phyloP scores from a whole-genome alignment of 2,329 filamentous ascomycete genomes.

The Pseudofabraea citricarpa region DNA sequence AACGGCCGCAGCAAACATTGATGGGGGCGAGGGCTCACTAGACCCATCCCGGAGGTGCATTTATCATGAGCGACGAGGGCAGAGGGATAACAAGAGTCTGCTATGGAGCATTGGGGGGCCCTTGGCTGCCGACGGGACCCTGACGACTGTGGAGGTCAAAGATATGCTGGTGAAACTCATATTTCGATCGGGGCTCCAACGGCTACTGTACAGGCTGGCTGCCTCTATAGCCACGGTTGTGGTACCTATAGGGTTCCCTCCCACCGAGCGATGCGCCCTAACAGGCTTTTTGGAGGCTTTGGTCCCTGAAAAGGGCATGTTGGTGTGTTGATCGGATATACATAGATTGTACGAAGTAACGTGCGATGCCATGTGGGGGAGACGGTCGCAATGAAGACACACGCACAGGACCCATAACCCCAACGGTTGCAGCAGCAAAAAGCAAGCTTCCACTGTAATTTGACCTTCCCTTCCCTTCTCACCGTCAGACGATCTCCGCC shows the following conservation, averaged over 20 bases:
- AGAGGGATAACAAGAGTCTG: too few species aligned
- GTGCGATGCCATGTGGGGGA: not conserved
- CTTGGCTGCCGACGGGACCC: not conserved
- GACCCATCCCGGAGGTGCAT: not conserved
- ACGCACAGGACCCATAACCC: not conserved
- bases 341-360: not conserved
- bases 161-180: constrained; percentile 3
- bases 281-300: not conserved
- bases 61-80: not conserved
- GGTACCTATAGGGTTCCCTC: too few species aligned
- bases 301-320: not conserved
- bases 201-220: too few species aligned
- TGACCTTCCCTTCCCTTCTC: not conserved
- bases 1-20: not conserved
- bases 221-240: too few species aligned
- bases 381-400: not conserved
- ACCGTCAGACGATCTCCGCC: not conserved
- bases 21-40: not conserved
- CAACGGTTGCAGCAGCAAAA: not conserved
- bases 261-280: not conserved
- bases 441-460: not conserved
- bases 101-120: not conserved
- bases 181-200: constrained; percentile 1
- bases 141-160: not conserved
- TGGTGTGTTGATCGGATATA: constrained; percentile 1